Evolutionary conservation across 768 basidiomycete species (phyloP), one percentile per base, ranked within the genome.

Genomic region (Suillus americanus): DNA sequence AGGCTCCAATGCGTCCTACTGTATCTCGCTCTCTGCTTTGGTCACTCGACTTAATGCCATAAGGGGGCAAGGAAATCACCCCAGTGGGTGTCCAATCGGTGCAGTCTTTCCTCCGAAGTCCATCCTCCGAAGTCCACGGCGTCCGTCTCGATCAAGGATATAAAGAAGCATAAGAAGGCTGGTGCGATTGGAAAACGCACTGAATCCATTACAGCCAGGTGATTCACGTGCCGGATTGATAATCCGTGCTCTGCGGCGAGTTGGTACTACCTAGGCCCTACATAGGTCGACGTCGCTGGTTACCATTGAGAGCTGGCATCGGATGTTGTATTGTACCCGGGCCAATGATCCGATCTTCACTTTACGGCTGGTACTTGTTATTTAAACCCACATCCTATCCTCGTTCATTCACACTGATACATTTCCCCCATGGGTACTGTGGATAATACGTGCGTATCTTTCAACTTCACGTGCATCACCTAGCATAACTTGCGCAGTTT

Each of bases 361-460:
- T 18, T 53, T 18, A 16, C 50, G 6, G 18, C 16, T 30, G 8
- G 50, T 28, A 50, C 6, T 14, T 50, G 25, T 25, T 50, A 9
- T 20, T 30, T 18, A 30, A 53, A 37, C 35, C 1, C 14, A 37
- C 14, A 38, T 56, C 13, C 3, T 35, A 38, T 56, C 13, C 3
- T 35, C 35, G 3, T 60, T 37, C 48, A 43, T 6, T 41, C 45
- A 41, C 14, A 53, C 23, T 28, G 10, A 33, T 53, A 20, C 30
- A 13, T 23, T n/a, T 56, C 35, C 20, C 5, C 13, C 57, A 62
- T 54, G 63, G 51, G 63, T 57, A 43, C 59, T 30, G 65, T 74
- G 20, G 77, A 73, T 54, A 67, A 72, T 48, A 78, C 75, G 77
- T 77, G 63, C 33, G 73, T 70, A 12, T 30, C 5, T 28, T 30